Conservation (phyloP, 208 protist species). For the Porcisia deanei region DNA sequence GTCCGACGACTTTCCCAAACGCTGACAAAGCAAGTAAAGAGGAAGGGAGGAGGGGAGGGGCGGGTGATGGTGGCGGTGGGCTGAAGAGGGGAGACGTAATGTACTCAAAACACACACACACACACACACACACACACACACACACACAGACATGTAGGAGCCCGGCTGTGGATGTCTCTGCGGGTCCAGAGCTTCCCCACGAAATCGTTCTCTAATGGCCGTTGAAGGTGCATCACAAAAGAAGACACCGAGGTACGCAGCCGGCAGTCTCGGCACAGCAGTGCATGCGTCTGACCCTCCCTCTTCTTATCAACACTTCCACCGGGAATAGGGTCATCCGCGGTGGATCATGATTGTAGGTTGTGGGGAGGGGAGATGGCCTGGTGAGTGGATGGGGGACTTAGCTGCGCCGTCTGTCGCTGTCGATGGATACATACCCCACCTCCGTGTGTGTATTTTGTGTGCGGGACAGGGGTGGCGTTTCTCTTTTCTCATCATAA, state of each 20-base stretch:
- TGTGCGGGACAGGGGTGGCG: too few relatives aligned
- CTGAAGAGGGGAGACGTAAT: background rate
- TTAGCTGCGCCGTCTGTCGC: too few relatives aligned
- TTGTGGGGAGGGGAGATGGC: background rate
- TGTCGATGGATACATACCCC: too few relatives aligned
- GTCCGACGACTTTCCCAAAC: background rate
- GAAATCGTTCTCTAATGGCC: background rate
- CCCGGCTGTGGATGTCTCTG: too few relatives aligned
- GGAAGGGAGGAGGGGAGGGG: background rate
- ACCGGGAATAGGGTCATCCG: too few relatives aligned
- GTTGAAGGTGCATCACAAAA: background rate
- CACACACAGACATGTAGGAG: background rate
- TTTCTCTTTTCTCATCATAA: too few relatives aligned
- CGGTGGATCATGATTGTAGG: too few relatives aligned
- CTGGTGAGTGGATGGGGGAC: background rate
- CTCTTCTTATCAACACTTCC: too few relatives aligned
- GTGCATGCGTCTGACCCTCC: background rate
- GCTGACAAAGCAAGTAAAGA: background rate
- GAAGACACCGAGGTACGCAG: background rate
- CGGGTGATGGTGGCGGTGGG: background rate
- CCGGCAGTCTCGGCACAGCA: background rate
- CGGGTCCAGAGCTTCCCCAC: background rate
- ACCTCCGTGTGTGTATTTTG: too few relatives aligned
- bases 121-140: background rate
- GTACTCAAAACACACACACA: background rate